Evolutionary conservation across 192 early-diverging fungal genomes (phyloP).

Genomic region (Phlyctochytrium bullatum): DNA sequence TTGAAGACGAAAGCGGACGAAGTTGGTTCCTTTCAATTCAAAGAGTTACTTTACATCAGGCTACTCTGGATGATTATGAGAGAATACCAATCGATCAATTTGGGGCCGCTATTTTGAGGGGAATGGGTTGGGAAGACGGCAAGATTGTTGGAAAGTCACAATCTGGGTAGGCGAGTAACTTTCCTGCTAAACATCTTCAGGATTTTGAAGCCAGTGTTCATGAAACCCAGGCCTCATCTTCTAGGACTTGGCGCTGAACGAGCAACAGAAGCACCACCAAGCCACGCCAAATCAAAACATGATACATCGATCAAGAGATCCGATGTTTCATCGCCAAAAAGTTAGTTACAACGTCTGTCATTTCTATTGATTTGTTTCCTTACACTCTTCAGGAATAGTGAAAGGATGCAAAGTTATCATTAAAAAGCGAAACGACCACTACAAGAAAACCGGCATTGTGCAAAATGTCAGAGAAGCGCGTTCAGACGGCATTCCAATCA

Average conservation of each 20-base stretch:
- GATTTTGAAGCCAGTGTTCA: neutral
- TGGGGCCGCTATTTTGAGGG: slow-evolving; percentile 79
- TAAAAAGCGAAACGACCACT: neutral
- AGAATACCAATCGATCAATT: slow-evolving; percentile 85
- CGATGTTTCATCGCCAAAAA: too few relatives aligned
- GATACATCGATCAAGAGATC: too few relatives aligned
- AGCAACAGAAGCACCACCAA: neutral
- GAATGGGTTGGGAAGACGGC: slow-evolving; percentile 86
- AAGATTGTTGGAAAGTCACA: neutral
- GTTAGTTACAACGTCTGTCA: too few relatives aligned
- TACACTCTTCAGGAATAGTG: too few relatives aligned
- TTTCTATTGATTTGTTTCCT: too few relatives aligned
- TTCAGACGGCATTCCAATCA: neutral
- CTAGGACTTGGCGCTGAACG: neutral
- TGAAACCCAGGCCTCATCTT: slow-evolving; percentile 4
- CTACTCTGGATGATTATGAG: slow-evolving; percentile 73
- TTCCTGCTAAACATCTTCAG: neutral
- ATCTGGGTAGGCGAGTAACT: neutral
- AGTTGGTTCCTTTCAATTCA: too few relatives aligned
- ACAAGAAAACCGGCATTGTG: neutral
- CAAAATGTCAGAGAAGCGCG: neutral
- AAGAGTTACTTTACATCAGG: too few relatives aligned
- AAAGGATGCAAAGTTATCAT: neutral
- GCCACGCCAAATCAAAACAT: too few relatives aligned
- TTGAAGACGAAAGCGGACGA: too few relatives aligned